A percentile compares a stretch with the other conserved stretches of the same genome.
Evolutionary conservation across 1,284 basidiomycete species (phyloP).

Genomic region (Meripilus lineatus): DNA sequence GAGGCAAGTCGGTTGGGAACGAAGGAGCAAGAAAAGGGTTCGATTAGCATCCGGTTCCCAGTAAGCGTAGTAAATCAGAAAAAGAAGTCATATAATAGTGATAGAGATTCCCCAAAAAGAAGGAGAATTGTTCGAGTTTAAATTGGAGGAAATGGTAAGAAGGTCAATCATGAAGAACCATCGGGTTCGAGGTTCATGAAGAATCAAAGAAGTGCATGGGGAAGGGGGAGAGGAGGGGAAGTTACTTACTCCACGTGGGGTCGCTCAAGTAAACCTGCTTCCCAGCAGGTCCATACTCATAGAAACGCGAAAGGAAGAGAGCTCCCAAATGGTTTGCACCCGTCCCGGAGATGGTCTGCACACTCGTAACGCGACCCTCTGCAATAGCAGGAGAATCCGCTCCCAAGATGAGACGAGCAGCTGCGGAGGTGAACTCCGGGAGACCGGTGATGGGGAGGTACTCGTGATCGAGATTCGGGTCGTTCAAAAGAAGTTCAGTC

Average conservation of each 20-base stretch:
- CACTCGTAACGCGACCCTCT: constrained; percentile 68
- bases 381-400: constrained; percentile 66
- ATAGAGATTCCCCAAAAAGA: too few relatives aligned
- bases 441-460: constrained; percentile 92
- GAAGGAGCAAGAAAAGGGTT: too few relatives aligned
- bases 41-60: too few relatives aligned
- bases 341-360: constrained; percentile 93
- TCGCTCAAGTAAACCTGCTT: constrained; percentile 80
- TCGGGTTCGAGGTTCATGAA: too few relatives aligned
- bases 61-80: too few relatives aligned
- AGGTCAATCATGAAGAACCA: too few relatives aligned
- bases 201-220: not conserved
- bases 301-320: constrained; percentile 85
- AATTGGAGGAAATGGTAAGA: too few relatives aligned
- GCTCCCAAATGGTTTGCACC: constrained; percentile 94
- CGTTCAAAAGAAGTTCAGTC: constrained; percentile 63
- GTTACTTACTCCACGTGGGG: constrained; percentile 85
- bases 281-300: constrained; percentile 52
- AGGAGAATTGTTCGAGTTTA: too few relatives aligned
- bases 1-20: not conserved
- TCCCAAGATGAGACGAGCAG: constrained; percentile 82
- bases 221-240: too few relatives aligned
- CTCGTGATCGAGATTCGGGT: constrained; percentile 84
- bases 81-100: too few relatives aligned
- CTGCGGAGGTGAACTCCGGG: constrained; percentile 74